phyloP scores from a whole-genome alignment of 306 rosid species.

The Cicer arietinum region DNA sequence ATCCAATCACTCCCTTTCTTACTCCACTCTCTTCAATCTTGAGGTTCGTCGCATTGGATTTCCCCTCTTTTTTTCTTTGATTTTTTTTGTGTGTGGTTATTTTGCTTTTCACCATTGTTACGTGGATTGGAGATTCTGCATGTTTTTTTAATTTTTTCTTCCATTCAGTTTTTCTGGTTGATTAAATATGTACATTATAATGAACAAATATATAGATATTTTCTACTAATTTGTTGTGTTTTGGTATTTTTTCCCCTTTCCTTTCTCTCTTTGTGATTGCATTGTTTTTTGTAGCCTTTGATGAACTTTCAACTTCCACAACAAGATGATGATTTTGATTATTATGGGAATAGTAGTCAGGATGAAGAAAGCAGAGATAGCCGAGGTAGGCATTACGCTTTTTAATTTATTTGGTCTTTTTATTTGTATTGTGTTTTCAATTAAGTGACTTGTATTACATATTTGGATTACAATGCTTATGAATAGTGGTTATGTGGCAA shows the following conservation, averaged over 20 bases:
- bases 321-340: slow-evolving; percentile 87
- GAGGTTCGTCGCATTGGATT: slow-evolving; percentile 60
- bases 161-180: not conserved
- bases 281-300: slow-evolving; percentile 62
- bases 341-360: slow-evolving; percentile 95
- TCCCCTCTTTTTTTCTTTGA: not conserved
- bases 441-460: not conserved
- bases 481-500: slow-evolving; percentile 1
- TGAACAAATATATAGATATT: not conserved
- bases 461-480: slow-evolving; percentile 19
- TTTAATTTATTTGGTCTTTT: not conserved
- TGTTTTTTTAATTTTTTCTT: not conserved
- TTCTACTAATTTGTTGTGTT: slow-evolving; percentile 7
- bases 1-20: slow-evolving; percentile 63
- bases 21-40: slow-evolving; percentile 80
- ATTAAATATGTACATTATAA: not conserved
- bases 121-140: slow-evolving; percentile 25
- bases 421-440: slow-evolving; percentile 1
- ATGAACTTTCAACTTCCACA: slow-evolving; percentile 92
- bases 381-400: slow-evolving; percentile 65
- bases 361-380: slow-evolving; percentile 92
- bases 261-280: slow-evolving; percentile 15
- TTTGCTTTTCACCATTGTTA: not conserved
- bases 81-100: not conserved
- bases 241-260: not conserved